A percentile compares a stretch with the other conserved stretches of the same genome.
phyloP scores from a whole-genome alignment of 179 eudicot species.

The Silene vulgaris region DNA sequence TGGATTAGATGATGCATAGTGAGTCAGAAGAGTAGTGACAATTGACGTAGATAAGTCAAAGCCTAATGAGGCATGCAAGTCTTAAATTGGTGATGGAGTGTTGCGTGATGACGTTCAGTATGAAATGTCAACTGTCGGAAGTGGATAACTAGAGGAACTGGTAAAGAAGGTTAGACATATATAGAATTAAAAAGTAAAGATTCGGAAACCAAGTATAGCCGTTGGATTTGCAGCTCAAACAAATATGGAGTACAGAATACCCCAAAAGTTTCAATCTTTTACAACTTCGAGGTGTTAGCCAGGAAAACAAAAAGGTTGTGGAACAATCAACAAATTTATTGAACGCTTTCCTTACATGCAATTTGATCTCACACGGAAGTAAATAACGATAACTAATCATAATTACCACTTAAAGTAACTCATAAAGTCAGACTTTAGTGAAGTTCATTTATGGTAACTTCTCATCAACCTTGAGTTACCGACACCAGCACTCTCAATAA shows the following conservation, averaged over 20 bases:
- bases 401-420: too few species aligned
- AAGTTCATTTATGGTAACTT: background rate
- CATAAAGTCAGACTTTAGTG: background rate
- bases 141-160: background rate
- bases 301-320: background rate
- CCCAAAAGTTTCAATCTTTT: background rate
- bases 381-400: too few species aligned
- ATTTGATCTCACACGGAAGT: too few species aligned
- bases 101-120: background rate
- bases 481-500: background rate
- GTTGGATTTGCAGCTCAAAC: background rate
- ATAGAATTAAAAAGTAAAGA: background rate
- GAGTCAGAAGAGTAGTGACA: too few species aligned
- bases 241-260: background rate
- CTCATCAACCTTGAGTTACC: background rate
- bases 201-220: background rate
- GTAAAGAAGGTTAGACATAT: background rate
- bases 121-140: background rate
- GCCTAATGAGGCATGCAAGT: too few species aligned
- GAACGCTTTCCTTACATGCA: too few species aligned
- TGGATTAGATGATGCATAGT: too few species aligned
- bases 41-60: too few species aligned
- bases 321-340: background rate
- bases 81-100: background rate
- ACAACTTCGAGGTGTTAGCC: background rate